Base-by-base conservation (phyloP, 139 green algal species). In the Micractinium sp. region DNA sequence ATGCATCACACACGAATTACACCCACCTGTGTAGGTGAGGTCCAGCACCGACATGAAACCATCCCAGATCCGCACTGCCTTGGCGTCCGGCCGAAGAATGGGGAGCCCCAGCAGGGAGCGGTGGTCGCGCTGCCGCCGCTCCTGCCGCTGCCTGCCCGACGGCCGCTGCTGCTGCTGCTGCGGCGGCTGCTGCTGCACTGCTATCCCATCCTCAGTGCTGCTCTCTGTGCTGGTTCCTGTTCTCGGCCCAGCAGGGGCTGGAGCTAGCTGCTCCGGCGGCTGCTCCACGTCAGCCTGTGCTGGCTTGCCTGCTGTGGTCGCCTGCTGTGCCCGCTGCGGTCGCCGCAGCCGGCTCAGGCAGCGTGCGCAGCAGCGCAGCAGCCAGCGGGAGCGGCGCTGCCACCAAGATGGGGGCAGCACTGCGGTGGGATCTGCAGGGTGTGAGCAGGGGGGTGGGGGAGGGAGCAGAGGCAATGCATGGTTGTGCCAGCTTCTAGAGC, bases 11-110 rank as follows among this genome's bases (percentile, higher is more conserved):
- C 20, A 22, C n/a, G n/a, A 53, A 33, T 20, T 0, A 1, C 77
- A 82, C 47, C 41, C 79, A 86, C 63, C 85, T 73, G 85, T 88
- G 85, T 88, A 88, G 0, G 85, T 88, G 1, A 88, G 71, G 47
- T 88, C 85, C 2, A 88, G 41, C 19, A 82, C 19, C 4, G 71
- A 61, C 47, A 82, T 82, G 31, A 61, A 12, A 3, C 27, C 53
- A 4, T n/a, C 53, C 85, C 85, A 88, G 41, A 31, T 31, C 9
- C 15, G 36, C 82, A 63, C 61, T 3, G 12, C 9, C 67, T 1
- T 2, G 12, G 82, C 23, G 14, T 67, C 66, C 0, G 85, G 85
- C 14, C 71, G 47, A 13, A 88, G 53, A 27, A 88, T 88, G 85
- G 85, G 85, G 27, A 88, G 41, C 14, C 85, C 85, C 1, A 88